A percentile compares a stretch with the other conserved stretches of the same genome.
Evolutionary conservation across 768 basidiomycete species (phyloP).

Genomic region (Hygrophorus pudorinus): DNA sequence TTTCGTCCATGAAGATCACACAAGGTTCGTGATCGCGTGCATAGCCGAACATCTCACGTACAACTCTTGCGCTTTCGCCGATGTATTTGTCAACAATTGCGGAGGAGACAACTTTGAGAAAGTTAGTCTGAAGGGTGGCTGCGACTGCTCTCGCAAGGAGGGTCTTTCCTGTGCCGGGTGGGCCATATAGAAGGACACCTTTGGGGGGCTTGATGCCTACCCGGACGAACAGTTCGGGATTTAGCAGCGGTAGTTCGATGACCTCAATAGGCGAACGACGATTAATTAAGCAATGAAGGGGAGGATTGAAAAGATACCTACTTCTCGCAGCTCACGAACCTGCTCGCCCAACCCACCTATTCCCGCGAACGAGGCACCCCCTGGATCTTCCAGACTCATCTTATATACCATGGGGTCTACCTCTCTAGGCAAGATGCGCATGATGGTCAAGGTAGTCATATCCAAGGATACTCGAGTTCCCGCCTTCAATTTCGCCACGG

Average conservation of each 20-base stretch:
- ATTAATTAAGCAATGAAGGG: not conserved
- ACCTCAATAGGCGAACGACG: constrained; percentile 39
- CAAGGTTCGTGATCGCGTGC: constrained; percentile 97
- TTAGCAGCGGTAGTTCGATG: constrained; percentile 90
- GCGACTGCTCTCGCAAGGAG: constrained; percentile 91
- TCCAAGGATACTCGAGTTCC: constrained; percentile 95
- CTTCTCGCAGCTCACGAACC: constrained; percentile 93
- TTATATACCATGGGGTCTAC: constrained; percentile 98
- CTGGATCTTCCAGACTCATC: constrained; percentile 98
- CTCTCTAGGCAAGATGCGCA: constrained; percentile 96
- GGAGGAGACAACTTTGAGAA: constrained; percentile 96
- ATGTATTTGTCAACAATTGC: constrained; percentile 99
- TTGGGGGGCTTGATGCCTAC: constrained; percentile 96
- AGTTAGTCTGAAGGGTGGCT: constrained; percentile 91
- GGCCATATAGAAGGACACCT: constrained; percentile 92
- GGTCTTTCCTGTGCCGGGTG: constrained; percentile 95
- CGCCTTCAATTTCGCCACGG: constrained; percentile 84
- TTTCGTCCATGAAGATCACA: constrained; percentile 98
- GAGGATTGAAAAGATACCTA: constrained; percentile 22
- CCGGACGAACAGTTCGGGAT: constrained; percentile 88
- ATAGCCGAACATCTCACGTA: constrained; percentile 99
- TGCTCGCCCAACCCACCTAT: constrained; percentile 95
- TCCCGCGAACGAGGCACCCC: constrained; percentile 90
- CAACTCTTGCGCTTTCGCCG: constrained; percentile 91
- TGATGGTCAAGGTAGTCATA: constrained; percentile 98